Conservation (phyloP, 495 filamentous ascomycete species). For the Ramalina peruviana region DNA sequence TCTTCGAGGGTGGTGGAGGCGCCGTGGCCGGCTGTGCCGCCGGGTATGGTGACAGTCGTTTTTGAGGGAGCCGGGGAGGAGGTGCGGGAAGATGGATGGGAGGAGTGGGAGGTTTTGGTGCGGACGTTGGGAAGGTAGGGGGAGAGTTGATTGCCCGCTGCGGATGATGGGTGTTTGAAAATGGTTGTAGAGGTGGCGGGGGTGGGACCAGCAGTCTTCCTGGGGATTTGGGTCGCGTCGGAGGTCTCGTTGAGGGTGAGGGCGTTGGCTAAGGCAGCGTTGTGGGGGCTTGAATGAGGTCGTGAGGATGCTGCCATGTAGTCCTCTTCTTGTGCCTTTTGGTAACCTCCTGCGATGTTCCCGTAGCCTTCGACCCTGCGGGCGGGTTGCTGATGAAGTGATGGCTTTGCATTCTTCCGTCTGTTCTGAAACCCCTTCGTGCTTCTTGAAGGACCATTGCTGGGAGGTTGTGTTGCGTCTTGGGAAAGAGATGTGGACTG, state of each 20-base stretch:
- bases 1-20: conserved; percentile 63
- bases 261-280: conserved; percentile 12
- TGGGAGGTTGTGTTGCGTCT: conserved; percentile 10
- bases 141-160: conserved; percentile 62
- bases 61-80: conserved; percentile 29
- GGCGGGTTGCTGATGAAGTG: conserved; percentile 46
- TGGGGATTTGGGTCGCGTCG: conserved; percentile 26
- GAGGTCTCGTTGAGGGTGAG: conserved; percentile 26
- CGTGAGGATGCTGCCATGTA: conserved; percentile 36
- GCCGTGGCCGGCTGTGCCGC: conserved; percentile 64
- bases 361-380: conserved; percentile 46
- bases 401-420: conserved; percentile 46
- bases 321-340: conserved; percentile 49
- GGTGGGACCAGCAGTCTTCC: conserved; percentile 16
- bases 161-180: conserved; percentile 48
- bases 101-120: conserved; percentile 40
- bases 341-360: conserved; percentile 41
- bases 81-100: conserved; percentile 27
- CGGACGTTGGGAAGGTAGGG: conserved; percentile 48
- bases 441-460: not conserved
- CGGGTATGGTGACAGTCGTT: conserved; percentile 52
- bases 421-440: conserved; percentile 17
- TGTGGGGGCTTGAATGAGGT: conserved; percentile 17
- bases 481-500: not conserved
- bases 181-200: conserved; percentile 16